A percentile compares a stretch with the other conserved stretches of the same genome.
phyloP scores from a whole-genome alignment of 257 asterid genomes.

The Voacanga thouarsii region DNA sequence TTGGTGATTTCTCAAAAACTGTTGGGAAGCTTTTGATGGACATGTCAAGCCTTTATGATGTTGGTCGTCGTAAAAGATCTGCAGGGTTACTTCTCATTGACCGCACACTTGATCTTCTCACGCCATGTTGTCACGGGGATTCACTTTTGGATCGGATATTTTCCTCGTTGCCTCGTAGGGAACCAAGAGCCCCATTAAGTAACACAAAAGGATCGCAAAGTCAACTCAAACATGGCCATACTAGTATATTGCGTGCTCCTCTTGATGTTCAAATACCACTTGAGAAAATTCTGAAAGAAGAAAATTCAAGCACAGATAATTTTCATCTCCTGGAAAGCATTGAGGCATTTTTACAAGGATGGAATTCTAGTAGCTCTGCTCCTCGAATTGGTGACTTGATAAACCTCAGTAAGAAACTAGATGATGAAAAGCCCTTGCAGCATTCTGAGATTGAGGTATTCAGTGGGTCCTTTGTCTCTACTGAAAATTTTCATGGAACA shows the following conservation, averaged over 20 bases:
- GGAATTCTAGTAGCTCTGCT: slow-evolving; percentile 54
- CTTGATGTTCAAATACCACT: slow-evolving; percentile 78
- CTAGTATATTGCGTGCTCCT: slow-evolving; percentile 61
- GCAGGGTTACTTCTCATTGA: slow-evolving; percentile 87
- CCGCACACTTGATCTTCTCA: slow-evolving; percentile 97
- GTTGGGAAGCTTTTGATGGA: slow-evolving; percentile 92
- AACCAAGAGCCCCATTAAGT: slow-evolving; percentile 41
- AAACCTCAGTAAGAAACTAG: slow-evolving; percentile 47
- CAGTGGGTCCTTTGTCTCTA: slow-evolving; percentile 77
- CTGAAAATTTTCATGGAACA: slow-evolving; percentile 80
- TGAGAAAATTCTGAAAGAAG: slow-evolving; percentile 42
- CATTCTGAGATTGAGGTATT: slow-evolving; percentile 40
- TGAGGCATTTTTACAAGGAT: slow-evolving; percentile 82
- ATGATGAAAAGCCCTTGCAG: slow-evolving; percentile 37
- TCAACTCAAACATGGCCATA: slow-evolving; percentile 47
- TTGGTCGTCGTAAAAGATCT: slow-evolving; percentile 86
- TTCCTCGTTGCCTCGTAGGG: slow-evolving; percentile 74
- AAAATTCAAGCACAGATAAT: slow-evolving; percentile 34
- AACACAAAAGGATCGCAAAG: slow-evolving; percentile 54
- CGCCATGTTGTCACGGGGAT: slow-evolving; percentile 97
- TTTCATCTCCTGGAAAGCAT: slow-evolving; percentile 62
- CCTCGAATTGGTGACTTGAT: slow-evolving; percentile 44
- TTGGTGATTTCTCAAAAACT: slow-evolving; percentile 85
- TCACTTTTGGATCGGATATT: slow-evolving; percentile 89
- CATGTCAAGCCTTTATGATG: slow-evolving; percentile 98